Evolutionary conservation across 495 filamentous ascomycete species (phyloP), one percentile per base, ranked within the genome.

Genomic region (Endocarpon pusillum): DNA sequence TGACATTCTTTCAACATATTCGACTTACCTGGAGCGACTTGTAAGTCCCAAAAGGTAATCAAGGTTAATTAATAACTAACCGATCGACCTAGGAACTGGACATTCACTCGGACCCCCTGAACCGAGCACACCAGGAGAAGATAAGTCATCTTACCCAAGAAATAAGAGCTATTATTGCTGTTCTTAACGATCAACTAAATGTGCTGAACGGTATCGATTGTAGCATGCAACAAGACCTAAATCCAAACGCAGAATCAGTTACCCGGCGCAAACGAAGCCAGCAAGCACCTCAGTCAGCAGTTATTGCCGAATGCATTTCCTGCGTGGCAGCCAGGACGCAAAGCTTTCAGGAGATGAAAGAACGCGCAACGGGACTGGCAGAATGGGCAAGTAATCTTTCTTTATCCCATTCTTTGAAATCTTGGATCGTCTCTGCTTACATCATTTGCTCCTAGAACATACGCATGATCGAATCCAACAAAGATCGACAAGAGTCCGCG

Each of bases 401-500:
- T n/a, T n/a, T n/a, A n/a, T n/a, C n/a, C n/a, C n/a, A n/a, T n/a
- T n/a, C n/a, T n/a, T n/a, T n/a, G n/a, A n/a, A n/a, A n/a, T n/a
- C n/a, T n/a, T n/a, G n/a, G n/a, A n/a, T n/a, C n/a, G n/a, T n/a
- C 23, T 25, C 23, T 12, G 23, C 8, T 8, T 25, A 8, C 23
- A 12, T 25, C 23, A 25, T 12, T 25, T 25, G 8, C 8, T 8
- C 23, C 8, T 25, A 12, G 23, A 25, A 25, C 12, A 8, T 25
- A 8, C 23, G 12, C 8, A 8, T 8, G 8, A 25, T 25, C 12
- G 23, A 25, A 8, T 25, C 23, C 12, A 25, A 25, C 23, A 25
- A 25, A 12, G 23, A 25, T 12, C 23, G 23, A 8, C 23, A 25
- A 25, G 23, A 25, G 12, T 17, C 58, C 63, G 48, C 54, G 0